Conservation (phyloP, 2,329 filamentous ascomycete genomes). For the Cytospora leucostoma region DNA sequence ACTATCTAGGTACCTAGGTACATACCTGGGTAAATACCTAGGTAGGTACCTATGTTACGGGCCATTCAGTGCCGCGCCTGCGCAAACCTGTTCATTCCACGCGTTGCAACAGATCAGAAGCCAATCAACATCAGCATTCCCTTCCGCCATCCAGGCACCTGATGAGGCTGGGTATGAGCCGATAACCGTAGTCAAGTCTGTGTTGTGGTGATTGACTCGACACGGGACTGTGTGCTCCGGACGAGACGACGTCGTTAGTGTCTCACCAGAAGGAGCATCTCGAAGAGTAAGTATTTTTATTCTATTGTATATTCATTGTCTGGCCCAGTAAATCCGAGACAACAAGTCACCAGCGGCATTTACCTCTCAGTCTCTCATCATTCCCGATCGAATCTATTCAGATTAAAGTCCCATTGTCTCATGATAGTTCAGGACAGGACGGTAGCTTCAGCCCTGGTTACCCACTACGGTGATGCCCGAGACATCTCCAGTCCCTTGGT, state of each 20-base stretch:
- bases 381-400: background rate
- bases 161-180: no score
- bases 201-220: background rate
- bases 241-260: background rate
- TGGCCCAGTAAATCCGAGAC: background rate
- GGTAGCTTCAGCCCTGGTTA: slow-evolving; percentile 1
- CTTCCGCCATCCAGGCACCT: no score
- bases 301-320: no score
- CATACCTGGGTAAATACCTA: no score
- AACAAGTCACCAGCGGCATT: background rate
- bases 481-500: slow-evolving; percentile 1
- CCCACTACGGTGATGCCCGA: slow-evolving; percentile 2
- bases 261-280: background rate
- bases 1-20: no score
- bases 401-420: background rate
- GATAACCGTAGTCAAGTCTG: no score
- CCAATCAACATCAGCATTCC: no score
- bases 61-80: no score
- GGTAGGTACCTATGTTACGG: no score
- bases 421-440: background rate
- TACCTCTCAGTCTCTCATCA: background rate
- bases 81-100: no score
- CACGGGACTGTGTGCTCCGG: background rate
- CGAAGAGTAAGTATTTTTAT: background rate
- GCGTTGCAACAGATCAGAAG: no score